phyloP scores from a whole-genome alignment of 2,329 filamentous ascomycete genomes.

The Allantophomopsis lycopodina region DNA sequence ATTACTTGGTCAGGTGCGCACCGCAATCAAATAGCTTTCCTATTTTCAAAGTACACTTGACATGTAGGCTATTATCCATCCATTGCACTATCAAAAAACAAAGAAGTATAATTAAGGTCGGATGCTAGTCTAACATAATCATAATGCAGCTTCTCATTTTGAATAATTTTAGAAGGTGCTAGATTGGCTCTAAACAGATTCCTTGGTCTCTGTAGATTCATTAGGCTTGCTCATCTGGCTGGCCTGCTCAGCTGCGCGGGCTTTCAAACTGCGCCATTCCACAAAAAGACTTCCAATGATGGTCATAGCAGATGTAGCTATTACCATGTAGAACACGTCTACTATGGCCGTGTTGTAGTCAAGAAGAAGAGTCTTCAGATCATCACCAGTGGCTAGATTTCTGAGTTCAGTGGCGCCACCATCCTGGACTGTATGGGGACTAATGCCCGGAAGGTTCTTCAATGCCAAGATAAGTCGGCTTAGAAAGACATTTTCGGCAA shows the following conservation, averaged over 20 bases:
- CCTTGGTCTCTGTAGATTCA: too few relatives aligned
- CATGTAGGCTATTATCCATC: too few relatives aligned
- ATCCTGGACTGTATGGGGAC: conserved; percentile 11
- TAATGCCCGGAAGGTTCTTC: conserved; percentile 8
- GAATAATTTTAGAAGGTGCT: too few relatives aligned
- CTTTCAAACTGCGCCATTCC: conserved; percentile 35
- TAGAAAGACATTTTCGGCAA: conserved; percentile 24
- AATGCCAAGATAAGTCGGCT: conserved; percentile 24
- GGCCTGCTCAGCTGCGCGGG: conserved; percentile 15
- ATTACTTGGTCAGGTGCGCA: too few relatives aligned
- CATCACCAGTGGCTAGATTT: not conserved
- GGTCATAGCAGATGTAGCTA: conserved; percentile 36
- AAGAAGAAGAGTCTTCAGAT: not conserved
- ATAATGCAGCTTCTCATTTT: too few relatives aligned
- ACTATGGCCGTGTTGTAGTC: conserved; percentile 11
- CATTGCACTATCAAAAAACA: too few relatives aligned
- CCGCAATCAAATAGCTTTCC: too few relatives aligned
- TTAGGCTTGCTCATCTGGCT: too few relatives aligned
- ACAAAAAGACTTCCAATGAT: conserved; percentile 39
- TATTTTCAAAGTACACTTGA: too few relatives aligned
- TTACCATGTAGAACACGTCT: conserved; percentile 37
- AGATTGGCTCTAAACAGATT: too few relatives aligned
- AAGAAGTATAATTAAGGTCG: too few relatives aligned
- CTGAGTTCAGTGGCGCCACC: conserved; percentile 17
- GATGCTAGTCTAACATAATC: too few relatives aligned